Evolutionary conservation across 129 eudicot genomes (phyloP), one percentile per base, ranked within the genome.

Genomic region (Flaveria linearis): DNA sequence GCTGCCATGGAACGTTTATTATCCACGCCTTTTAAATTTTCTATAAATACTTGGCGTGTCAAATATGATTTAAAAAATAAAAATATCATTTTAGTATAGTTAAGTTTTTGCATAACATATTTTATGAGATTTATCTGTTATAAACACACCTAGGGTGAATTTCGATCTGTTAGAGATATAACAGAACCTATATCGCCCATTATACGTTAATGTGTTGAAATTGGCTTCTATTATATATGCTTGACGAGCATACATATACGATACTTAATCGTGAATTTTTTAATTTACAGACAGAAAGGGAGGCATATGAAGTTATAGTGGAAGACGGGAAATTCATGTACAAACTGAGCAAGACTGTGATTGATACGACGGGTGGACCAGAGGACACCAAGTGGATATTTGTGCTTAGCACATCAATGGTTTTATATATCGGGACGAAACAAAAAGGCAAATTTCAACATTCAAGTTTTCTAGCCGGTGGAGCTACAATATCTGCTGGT

Each of bases 401-500:
- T 81, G 98, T 93, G 16, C 95, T 93, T 26, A 88, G 97, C 28
- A 81, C 85, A 11, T 84, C 88, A 14, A 90, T 80, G 86, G 80
- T 66, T 43, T 84, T 93, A 71, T 93, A 93, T 73, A 85, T 91
- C 9, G 98, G 91, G 51, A 78, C 71, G 72, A 93, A 93, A 74
- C 83, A 76, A 42, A 93, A 91, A 78, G 98, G 98, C 16, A 82
- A 74, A 43, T 93, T 93, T 83, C 98, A 93, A 63, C 98, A 93
- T 80, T 93, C 98, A 2, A 93, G 98, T 81, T 93, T 93, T 77
- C 85, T 93, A 76, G 98, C 98, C 10, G 98, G 98, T 16, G 98
- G 96, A 11, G 96, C 98, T 10, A 93, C 98, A 9, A 77, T 93
- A 43, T 88, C 98, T 51, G 98, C 98, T 20, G 98, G 98, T 15